These are phyloP conservation scores for Neurospora sp. DNA, from an alignment of 495 filamentous ascomycete species.

Conservation along the genomic window DNA sequence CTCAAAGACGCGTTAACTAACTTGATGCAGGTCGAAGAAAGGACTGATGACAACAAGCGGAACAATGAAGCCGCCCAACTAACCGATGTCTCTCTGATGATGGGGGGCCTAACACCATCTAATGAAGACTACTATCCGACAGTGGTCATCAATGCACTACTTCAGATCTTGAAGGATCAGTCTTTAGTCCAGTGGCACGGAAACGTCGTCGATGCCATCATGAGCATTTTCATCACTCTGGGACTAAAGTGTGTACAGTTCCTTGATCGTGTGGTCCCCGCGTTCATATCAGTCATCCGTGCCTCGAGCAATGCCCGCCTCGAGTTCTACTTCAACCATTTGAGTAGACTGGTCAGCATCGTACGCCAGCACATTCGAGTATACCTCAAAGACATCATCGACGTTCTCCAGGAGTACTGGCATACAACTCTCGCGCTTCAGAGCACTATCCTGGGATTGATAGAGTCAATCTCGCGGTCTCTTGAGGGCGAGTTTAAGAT, in stretches of 20 bases:
- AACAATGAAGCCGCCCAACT: slow-evolving; percentile 55
- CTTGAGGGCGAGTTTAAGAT: slow-evolving; percentile 96
- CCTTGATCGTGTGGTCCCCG: slow-evolving; percentile 84
- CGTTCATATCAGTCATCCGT: slow-evolving; percentile 78
- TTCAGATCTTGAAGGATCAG: slow-evolving; percentile 81
- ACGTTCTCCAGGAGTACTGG: slow-evolving; percentile 81
- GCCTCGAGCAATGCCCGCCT: slow-evolving; percentile 60
- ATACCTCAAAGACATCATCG: slow-evolving; percentile 73
- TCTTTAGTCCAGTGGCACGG: slow-evolving; percentile 85
- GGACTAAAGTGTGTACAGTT: slow-evolving; percentile 93
- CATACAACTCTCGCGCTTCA: slow-evolving; percentile 63
- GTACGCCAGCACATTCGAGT: slow-evolving; percentile 92
- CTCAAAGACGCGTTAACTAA: not conserved
- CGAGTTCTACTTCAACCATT: slow-evolving; percentile 93
- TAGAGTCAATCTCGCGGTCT: slow-evolving; percentile 87
- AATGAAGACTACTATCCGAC: slow-evolving; percentile 98
- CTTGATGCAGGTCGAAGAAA: slow-evolving; percentile 43
- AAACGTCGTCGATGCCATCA: slow-evolving; percentile 93
- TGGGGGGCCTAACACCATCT: slow-evolving; percentile 92
- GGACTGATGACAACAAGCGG: slow-evolving; percentile 28
- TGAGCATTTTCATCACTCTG: slow-evolving; percentile 94
- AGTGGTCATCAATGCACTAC: slow-evolving; percentile 88
- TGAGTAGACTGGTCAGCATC: slow-evolving; percentile 85
- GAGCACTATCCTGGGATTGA: slow-evolving; percentile 77
- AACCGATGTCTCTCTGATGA: slow-evolving; percentile 93